Evolutionary conservation across 441 rosid species (phyloP).

Genomic region (Kokia cookei): DNA sequence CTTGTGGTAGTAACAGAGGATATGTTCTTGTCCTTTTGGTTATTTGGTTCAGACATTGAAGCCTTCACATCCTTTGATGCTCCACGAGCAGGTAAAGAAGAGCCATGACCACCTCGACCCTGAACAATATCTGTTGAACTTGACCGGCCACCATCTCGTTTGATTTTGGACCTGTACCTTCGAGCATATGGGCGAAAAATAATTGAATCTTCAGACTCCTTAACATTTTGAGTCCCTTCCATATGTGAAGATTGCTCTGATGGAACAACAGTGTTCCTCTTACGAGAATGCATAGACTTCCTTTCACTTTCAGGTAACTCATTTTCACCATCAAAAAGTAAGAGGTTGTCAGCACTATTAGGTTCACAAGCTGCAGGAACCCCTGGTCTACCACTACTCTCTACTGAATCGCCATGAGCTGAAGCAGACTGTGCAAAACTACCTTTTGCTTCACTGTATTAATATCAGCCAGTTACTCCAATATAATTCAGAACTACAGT

Average conservation of each 20-base stretch:
- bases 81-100: conserved; percentile 34
- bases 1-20: conserved; percentile 37
- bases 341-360: conserved; percentile 81
- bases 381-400: conserved; percentile 93
- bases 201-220: conserved; percentile 95
- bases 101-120: conserved; percentile 39
- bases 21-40: conserved; percentile 47
- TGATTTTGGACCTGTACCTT: conserved; percentile 85
- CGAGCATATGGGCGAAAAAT: conserved; percentile 97
- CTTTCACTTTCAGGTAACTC: conserved; percentile 58
- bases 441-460: conserved; percentile 87
- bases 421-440: conserved; percentile 93
- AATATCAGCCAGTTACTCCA: conserved; percentile 21
- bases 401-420: conserved; percentile 93
- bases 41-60: conserved; percentile 45
- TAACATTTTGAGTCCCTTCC: conserved; percentile 60
- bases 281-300: conserved; percentile 39
- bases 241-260: conserved; percentile 66
- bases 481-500: conserved; percentile 6
- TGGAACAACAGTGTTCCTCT: conserved; percentile 48
- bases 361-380: conserved; percentile 69
- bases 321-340: conserved; percentile 78
- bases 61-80: conserved; percentile 58
- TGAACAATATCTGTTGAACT: conserved; percentile 68
- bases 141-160: conserved; percentile 79